These are phyloP conservation scores for Graphilbum sp. DNA, from an alignment of 2,329 filamentous ascomycete species.

Conservation along the genomic window DNA sequence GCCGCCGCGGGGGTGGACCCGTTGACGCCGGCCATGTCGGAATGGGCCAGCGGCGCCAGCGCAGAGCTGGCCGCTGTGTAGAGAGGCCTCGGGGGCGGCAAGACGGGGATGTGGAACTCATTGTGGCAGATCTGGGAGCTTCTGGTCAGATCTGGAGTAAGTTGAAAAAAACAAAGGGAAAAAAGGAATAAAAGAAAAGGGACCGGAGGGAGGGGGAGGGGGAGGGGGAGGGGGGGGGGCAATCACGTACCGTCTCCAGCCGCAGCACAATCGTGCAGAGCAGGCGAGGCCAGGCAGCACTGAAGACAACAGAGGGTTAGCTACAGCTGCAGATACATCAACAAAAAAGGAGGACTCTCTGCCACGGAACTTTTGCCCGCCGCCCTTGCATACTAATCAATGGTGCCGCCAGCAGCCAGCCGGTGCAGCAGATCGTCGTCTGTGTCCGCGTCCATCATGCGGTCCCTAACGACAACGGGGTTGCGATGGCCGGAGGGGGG, in stretches of 20 bases:
- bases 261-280: conserved; percentile 48
- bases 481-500: too few relatives aligned
- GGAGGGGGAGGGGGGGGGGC: neutral
- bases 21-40: conserved; percentile 16
- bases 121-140: conserved; percentile 51
- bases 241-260: conserved; percentile 40
- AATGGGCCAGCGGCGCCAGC: conserved; percentile 27
- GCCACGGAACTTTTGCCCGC: too few relatives aligned
- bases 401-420: conserved; percentile 32
- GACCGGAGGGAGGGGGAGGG: conserved; percentile 4
- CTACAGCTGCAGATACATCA: too few relatives aligned
- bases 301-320: conserved; percentile 18
- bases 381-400: conserved; percentile 42
- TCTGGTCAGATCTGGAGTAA: neutral
- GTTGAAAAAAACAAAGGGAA: too few relatives aligned
- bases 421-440: conserved; percentile 31
- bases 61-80: conserved; percentile 26
- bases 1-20: conserved; percentile 5
- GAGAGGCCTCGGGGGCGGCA: conserved; percentile 25
- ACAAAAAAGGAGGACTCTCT: too few relatives aligned
- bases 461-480: neutral
- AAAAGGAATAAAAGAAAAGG: too few relatives aligned
- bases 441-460: conserved; percentile 36
- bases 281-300: conserved; percentile 52
- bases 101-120: conserved; percentile 58